Evolutionary conservation across 208 protist species (phyloP), one percentile per base, ranked within the genome.

Genomic region (Trypanosoma melophagium): DNA sequence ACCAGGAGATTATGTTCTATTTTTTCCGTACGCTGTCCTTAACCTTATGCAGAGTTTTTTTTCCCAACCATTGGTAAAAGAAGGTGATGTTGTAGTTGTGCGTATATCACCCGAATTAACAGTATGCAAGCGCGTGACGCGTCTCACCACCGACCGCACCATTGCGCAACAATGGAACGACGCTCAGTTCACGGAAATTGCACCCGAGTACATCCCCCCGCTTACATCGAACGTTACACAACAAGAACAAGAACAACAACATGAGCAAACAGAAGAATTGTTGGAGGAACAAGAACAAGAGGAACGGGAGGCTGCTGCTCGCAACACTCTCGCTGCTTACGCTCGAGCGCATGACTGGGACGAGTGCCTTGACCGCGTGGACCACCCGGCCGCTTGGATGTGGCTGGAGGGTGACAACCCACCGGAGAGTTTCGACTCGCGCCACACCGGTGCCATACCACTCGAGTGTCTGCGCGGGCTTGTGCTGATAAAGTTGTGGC

Each of bases 371-470:
- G 78, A 89, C 24, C 64, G 79, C 41, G 64, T 84, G 25, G 42
- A 58, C 2, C 54, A 82, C 7, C 74, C 84, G 0, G 74, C 79
- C 5, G 63, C 62, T 41, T 95, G 83, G 81, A 52, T 95, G 3
- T 95, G 89, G 89, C 61, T 95, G 13, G 89, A 95, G 74, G 89
- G 89, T 3, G 89, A 95, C 68, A 95, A 95, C 72, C 76, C 71
- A 12, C 16, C 3, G 0, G 72, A 89, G 28, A 95, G 89, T 66
- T 83, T 90, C 50, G 89, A 95, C 71, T 95, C 89, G 12, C 74
- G 89, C 0, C 44, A 69, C 14, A 83, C 81, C 44, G 89, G 89
- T 0, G 73, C 82, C 1, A 71, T 95, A 16, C 89, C 89, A 0
- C 52, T 89, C 24, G 86, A 95, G 55, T 95, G 89, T 65, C 71